Conservation (phyloP, 495 filamentous ascomycete species). For the Pyronema omphalodes region DNA sequence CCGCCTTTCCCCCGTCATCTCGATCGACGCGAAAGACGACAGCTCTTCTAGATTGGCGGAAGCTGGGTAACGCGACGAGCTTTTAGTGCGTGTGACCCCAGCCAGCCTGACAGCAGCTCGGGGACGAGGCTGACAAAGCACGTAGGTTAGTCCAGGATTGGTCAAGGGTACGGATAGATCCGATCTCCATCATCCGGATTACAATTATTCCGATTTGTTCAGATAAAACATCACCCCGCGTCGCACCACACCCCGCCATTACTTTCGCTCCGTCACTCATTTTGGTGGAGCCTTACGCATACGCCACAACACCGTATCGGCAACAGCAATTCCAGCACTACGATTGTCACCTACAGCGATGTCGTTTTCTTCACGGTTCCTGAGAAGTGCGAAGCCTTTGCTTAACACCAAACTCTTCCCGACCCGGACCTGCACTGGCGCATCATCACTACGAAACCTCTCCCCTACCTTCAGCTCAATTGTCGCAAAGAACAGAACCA, state of each 20-base stretch:
- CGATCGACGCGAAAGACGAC: too few relatives aligned
- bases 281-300: not conserved
- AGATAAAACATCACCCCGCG: not conserved
- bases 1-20: too few relatives aligned
- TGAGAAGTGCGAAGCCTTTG: not conserved
- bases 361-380: not conserved
- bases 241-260: not conserved
- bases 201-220: not conserved
- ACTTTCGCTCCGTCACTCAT: not conserved
- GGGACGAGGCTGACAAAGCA: too few relatives aligned
- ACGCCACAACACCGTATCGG: too few relatives aligned
- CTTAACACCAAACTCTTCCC: not conserved
- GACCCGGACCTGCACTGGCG: not conserved
- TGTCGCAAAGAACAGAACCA: not conserved
- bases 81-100: too few relatives aligned
- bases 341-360: not conserved
- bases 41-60: too few relatives aligned
- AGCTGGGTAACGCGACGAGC: too few relatives aligned
- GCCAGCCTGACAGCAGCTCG: too few relatives aligned
- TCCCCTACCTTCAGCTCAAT: not conserved
- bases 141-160: too few relatives aligned
- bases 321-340: not conserved
- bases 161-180: not conserved
- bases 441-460: not conserved
- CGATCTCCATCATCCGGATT: not conserved